phyloP scores from a whole-genome alignment of 305 asterid species.

The Ilex paraguariensis region DNA sequence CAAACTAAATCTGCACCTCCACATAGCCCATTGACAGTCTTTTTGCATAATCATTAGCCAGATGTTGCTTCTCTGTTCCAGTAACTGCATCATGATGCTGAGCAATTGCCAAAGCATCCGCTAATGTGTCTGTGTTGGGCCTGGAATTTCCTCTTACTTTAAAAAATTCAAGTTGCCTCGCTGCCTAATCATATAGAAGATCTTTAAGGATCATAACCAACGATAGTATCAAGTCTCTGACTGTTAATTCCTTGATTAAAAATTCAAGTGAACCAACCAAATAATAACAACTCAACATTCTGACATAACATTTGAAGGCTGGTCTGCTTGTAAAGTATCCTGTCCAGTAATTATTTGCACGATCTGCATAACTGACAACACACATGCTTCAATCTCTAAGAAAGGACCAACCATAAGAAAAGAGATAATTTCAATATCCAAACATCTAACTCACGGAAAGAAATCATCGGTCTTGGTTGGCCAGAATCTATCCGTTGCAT shows the following conservation, averaged over 20 bases:
- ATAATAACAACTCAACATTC: slow-evolving; percentile 6
- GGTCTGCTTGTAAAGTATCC: slow-evolving; percentile 8
- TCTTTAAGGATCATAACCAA: not conserved
- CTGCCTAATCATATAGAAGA: slow-evolving; percentile 28
- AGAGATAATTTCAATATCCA: not conserved
- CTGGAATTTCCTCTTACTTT: slow-evolving; percentile 36
- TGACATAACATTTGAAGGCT: not conserved
- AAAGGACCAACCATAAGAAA: not conserved
- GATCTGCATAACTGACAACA: slow-evolving; percentile 1
- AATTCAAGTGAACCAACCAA: not conserved
- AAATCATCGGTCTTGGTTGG: not conserved
- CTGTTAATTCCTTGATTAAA: not conserved
- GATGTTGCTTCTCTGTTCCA: slow-evolving; percentile 53
- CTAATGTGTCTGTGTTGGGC: slow-evolving; percentile 33
- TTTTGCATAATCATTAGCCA: slow-evolving; percentile 53
- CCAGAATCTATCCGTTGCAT: not conserved
- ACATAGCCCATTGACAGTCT: slow-evolving; percentile 42
- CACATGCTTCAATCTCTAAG: not conserved
- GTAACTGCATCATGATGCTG: slow-evolving; percentile 63
- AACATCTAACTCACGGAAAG: slow-evolving; percentile 1
- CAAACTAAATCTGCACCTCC: slow-evolving; percentile 28
- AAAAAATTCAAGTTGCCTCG: slow-evolving; percentile 42
- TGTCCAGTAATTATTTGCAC: slow-evolving; percentile 1
- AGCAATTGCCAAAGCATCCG: slow-evolving; percentile 46
- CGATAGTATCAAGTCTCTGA: not conserved